Base-by-base conservation (phyloP, 164 flowering plant genomes). In the Piper longum region DNA sequence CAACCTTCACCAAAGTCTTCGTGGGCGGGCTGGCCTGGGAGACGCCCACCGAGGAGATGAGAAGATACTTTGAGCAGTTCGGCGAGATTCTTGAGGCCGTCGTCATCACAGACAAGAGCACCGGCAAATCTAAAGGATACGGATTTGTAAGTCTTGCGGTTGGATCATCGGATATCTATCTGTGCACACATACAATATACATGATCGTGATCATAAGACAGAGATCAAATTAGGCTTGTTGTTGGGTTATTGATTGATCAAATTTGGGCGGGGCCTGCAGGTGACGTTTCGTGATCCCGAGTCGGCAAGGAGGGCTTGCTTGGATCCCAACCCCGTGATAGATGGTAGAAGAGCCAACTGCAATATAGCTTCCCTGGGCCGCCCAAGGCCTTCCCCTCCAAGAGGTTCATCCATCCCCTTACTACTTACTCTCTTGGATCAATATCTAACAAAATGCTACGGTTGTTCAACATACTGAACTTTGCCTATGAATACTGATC, bases 1-100 rank as follows among this genome's bases (percentile, higher is more conserved):
- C 97, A 2, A 88, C 97, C 2, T 78, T 75, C 39, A 92, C 98
- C 0, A 92, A 92, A 64, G 88, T 92, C 56, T 92, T 89, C 48
- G 96, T 89, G 12, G 96, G 97, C 8, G 98, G 98, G 4, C 69
- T 92, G 39, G 97, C 97, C 17, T 92, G 98, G 98, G 97, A 89
- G 76, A 89, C 98, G 1, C 91, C 82, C 0, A 87, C 93, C 2
- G 85, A 85, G 14, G 84, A 78, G 69, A 82, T 92, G 95, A 79
- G 77, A 0, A 65, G 77, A 39, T 83, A 92, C 68, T 92, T 92
- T 62, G 81, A 85, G 69, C 95, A 88, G 75, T 92, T 86, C 57
- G 98, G 97, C 0, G 96, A 92, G 11, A 92, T 92, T 70, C 93
- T 92, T 66, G 97, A 92, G 69, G 96, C 96, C 54, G 96, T 89